Base-by-base conservation (phyloP, 495 filamentous ascomycete species). In the Viridothelium virens region DNA sequence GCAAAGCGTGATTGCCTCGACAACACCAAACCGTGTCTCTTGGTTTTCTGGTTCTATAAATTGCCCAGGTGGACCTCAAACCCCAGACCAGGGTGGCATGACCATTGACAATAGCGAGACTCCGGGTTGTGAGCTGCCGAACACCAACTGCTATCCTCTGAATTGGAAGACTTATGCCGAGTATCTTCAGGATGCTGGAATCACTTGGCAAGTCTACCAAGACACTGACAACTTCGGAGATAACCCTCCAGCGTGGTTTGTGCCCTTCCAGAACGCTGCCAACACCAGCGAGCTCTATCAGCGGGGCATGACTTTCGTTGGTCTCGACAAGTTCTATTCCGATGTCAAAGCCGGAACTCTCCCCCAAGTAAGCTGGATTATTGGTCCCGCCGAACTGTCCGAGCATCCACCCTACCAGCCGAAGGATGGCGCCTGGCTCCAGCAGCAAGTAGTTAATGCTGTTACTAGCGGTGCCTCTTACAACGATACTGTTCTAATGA, bases 51-150 rank as follows among this genome's bases (percentile, higher is more conserved):
- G 82, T 18, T 80, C 78, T 0, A 76, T 84, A 66, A 84, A 85
- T 68, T 79, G 79, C 0, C 81, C 82, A 3, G 82, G 82, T 9
- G 70, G 76, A 39, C 81, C 82, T 14, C 81, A 82, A 65, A 72
- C 65, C 14, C 63, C 74, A 16, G 69, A 73, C 46, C 69, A 82
- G 66, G 81, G 82, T 14, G 81, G 81, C 36, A 73, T 77, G n/a
- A 83, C 83, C 56, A 77, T 83, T 64, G 82, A 85, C 68, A 85
- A 85, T 69, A 83, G 83, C 65, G 81, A 83, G 68, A 79, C 78
- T 34, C 82, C 82, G 7, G 81, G 82, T 25, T 84, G 82, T 63
- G 80, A 83, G 38, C 65, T 64, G 12, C 48, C 69, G 9, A 69
- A 74, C 16, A 77, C 80, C 59, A 82, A 80, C 70, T 85, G 82